These are phyloP conservation scores for Fistulifera pelliculosa DNA, from an alignment of 108 stramenopile species.

Conservation along the genomic window DNA sequence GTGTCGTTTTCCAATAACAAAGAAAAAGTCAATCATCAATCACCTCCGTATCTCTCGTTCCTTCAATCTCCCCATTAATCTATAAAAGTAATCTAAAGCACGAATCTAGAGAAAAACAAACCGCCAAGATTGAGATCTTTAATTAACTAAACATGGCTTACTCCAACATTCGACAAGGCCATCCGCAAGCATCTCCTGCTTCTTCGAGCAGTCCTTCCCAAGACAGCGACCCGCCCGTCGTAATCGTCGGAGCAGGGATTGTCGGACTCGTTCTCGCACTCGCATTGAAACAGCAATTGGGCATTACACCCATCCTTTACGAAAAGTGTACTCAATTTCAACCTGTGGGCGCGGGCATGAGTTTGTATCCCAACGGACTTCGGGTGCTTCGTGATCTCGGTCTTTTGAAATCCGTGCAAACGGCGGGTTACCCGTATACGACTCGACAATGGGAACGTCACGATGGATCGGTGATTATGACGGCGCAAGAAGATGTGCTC, in stretches of 20 bases:
- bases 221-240: background rate
- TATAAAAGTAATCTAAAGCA: no score
- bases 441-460: conserved; percentile 54
- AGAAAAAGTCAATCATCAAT: no score
- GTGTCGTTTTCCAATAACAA: no score
- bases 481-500: conserved; percentile 37
- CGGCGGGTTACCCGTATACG: conserved; percentile 44
- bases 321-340: conserved; percentile 9
- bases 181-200: conserved; percentile 9
- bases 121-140: background rate
- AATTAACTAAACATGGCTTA: background rate
- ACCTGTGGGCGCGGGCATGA: conserved; percentile 46
- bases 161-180: background rate
- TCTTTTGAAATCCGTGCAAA: conserved; percentile 18
- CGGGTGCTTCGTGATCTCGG: conserved; percentile 31
- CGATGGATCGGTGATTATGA: conserved; percentile 40
- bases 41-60: no score
- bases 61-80: no score
- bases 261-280: conserved; percentile 22
- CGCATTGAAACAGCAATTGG: conserved; percentile 20
- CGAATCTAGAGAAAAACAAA: no score
- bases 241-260: conserved; percentile 25
- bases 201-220: background rate
- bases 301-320: conserved; percentile 18
- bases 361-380: conserved; percentile 60